Evolutionary conservation across 345 rosid species (phyloP).

Genomic region (Jatropha curcas): DNA sequence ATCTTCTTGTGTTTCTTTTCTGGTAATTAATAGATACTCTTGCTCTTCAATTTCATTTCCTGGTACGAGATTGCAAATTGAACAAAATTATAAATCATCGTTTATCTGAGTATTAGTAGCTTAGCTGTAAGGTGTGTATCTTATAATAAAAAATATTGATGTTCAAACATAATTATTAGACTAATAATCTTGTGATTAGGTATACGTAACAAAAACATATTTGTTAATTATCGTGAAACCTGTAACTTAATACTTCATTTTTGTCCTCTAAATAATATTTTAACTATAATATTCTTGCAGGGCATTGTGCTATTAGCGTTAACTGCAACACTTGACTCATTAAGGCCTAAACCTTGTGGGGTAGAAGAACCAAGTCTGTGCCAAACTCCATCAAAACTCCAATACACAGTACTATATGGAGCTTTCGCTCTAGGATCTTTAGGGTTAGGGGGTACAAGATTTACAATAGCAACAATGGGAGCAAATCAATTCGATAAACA

Average conservation of each 20-base stretch:
- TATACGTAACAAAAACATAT: too few species aligned
- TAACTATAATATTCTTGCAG: conserved; percentile 28
- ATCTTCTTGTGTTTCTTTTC: conserved; percentile 18
- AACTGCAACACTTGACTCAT: conserved; percentile 32
- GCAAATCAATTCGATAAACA: conserved; percentile 48
- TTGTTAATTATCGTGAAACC: too few species aligned
- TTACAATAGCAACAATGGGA: conserved; percentile 39
- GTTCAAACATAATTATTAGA: too few species aligned
- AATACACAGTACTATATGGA: conserved; percentile 37
- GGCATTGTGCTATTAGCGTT: conserved; percentile 41
- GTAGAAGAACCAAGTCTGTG: conserved; percentile 26
- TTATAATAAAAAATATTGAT: too few species aligned
- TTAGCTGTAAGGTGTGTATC: too few species aligned
- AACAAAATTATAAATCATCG: too few species aligned
- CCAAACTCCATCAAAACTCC: conserved; percentile 33
- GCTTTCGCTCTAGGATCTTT: conserved; percentile 35
- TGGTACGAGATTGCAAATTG: too few species aligned
- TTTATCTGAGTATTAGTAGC: too few species aligned
- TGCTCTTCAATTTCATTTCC: neutral
- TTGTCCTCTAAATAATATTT: too few species aligned
- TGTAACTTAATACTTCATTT: too few species aligned
- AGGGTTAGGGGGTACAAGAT: conserved; percentile 41
- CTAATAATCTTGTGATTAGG: too few species aligned
- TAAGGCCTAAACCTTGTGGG: conserved; percentile 41
- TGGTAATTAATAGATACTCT: conserved; percentile 36